A percentile compares a stretch with the other conserved stretches of the same genome.
Conservation (phyloP, 2,329 filamentous ascomycete species). For the Fusarium anguioides region DNA sequence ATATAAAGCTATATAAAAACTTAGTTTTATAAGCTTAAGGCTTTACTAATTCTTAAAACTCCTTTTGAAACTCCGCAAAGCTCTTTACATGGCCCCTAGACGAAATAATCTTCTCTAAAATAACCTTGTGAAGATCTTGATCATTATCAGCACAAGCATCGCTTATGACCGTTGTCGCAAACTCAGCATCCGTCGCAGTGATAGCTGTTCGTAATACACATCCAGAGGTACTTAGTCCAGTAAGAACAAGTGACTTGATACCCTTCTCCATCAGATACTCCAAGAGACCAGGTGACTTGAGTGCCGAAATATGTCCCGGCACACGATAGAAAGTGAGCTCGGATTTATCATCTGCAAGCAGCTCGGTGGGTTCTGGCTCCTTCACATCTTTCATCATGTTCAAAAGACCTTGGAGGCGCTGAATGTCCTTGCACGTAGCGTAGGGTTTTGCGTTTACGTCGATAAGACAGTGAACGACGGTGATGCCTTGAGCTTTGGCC, state of each 20-base stretch:
- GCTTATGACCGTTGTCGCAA: background rate
- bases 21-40: background rate
- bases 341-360: background rate
- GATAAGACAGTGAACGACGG: conserved; percentile 5
- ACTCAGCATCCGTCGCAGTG: conserved; percentile 3
- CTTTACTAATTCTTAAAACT: background rate
- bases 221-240: background rate
- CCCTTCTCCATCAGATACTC: background rate
- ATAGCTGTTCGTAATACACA: background rate
- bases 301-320: background rate
- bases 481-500: conserved; percentile 4
- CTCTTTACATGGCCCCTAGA: background rate
- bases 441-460: background rate
- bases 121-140: background rate
- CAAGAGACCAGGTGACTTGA: background rate
- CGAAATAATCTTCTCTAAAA: background rate
- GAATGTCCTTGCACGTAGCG: background rate
- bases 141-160: conserved; percentile 5
- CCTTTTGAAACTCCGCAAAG: background rate
- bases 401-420: background rate
- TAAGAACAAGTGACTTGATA: background rate
- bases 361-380: conserved; percentile 2
- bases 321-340: background rate
- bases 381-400: background rate
- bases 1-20: too few relatives aligned